Conservation (phyloP, 2,329 filamentous ascomycete species). For the Periconia macrospinosa region DNA sequence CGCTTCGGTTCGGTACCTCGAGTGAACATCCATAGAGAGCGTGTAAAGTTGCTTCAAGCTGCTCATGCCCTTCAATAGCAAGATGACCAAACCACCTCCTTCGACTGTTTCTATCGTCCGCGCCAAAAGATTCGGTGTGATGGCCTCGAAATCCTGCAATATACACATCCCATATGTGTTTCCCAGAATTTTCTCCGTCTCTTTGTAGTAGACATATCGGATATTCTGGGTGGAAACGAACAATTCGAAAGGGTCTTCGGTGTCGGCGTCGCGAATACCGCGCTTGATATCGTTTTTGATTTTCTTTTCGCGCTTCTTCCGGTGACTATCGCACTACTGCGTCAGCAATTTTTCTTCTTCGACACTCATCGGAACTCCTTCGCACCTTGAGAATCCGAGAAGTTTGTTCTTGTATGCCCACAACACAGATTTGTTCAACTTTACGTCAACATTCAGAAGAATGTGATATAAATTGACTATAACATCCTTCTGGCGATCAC, state of each 20-base stretch:
- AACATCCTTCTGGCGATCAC: slow-evolving; percentile 91
- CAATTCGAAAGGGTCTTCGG: slow-evolving; percentile 93
- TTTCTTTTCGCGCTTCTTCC: slow-evolving; percentile 96
- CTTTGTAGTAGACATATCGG: slow-evolving; percentile 99
- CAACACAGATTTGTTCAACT: slow-evolving; percentile 92
- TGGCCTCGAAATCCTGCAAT: slow-evolving; percentile 94
- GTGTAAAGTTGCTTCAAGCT: slow-evolving; percentile 97
- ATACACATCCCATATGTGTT: slow-evolving; percentile 99
- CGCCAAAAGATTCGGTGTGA: slow-evolving; percentile 95
- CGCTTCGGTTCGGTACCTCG: slow-evolving; percentile 92
- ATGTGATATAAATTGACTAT: slow-evolving; percentile 96
- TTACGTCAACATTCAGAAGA: slow-evolving; percentile 84
- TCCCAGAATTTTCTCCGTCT: slow-evolving; percentile 97
- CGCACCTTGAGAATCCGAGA: slow-evolving; percentile 79
- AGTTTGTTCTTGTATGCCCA: slow-evolving; percentile 99
- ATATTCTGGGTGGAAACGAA: slow-evolving; percentile 97
- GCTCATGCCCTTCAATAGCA: slow-evolving; percentile 93
- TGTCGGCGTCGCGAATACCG: slow-evolving; percentile 87
- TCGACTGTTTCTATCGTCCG: slow-evolving; percentile 97
- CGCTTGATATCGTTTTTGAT: slow-evolving; percentile 98
- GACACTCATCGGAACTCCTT: slow-evolving; percentile 1
- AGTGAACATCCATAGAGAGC: slow-evolving; percentile 96
- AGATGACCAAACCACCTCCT: slow-evolving; percentile 85
- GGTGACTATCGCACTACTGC: slow-evolving; percentile 60
- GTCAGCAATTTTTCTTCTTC: not conserved